Evolutionary conservation across 2,329 filamentous ascomycete species (phyloP), one percentile per base, ranked within the genome.

Genomic region (Cladophialophora exuberans): DNA sequence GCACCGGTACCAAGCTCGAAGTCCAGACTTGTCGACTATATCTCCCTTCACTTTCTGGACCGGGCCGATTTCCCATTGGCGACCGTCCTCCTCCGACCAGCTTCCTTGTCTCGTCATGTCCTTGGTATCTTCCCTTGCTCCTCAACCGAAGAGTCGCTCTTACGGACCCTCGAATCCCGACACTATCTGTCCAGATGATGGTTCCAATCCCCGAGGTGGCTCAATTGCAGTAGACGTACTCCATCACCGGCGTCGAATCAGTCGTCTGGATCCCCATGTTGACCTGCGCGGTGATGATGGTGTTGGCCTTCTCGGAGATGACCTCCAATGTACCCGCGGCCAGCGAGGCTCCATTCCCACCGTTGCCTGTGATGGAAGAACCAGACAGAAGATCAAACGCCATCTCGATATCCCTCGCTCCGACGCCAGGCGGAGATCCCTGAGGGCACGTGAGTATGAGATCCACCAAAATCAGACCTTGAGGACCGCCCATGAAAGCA

Each of bases 221-320:
- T 26, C 15, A 28, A 52, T 49, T 53, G 25, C 57, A 60, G 42
- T 45, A 60, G 49, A 60, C 56, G 41, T 39, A 54, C 50, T 60
- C 49, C 28, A 51, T 53, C 6, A 28, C 54, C 15, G 26, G 45
- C n/a, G 20, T 54, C 25, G 33, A 18, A 33, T 28, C 39, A 18
- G 39, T 54, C 26, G 46, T 43, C 31, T 56, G 53, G 22, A 55
- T 49, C 4, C 41, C 45, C 26, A 59, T 11, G 18, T 48, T 26
- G 22, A 59, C 52, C 31, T n/a, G 36, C 6, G 57, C 41, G 7
- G 28, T 41, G 20, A 50, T 15, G 23, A 54, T 46, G 26, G 52
- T 46, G 30, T 54, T 47, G 22, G 45, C 33, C 26, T 36, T 47
- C 30, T 41, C 48, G 17, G 44, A 31, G 5, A 43, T 35, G 22